phyloP scores from a whole-genome alignment of 306 rosid genomes.

The Carpinus viminea region DNA sequence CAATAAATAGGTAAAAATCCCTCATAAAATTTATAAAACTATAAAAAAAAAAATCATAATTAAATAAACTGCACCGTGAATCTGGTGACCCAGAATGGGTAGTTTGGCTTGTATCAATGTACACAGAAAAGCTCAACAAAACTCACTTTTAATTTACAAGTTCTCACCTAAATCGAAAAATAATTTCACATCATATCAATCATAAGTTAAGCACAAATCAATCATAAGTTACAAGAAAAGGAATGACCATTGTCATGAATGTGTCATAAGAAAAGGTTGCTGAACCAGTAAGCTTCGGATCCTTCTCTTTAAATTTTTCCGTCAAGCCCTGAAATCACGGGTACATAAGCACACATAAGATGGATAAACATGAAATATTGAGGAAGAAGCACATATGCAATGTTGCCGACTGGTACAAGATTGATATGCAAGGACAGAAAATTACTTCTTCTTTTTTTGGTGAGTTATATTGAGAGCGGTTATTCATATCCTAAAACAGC shows the following conservation, averaged over 20 bases:
- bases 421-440: too few species aligned
- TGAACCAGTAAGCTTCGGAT: constrained; percentile 54
- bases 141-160: background rate
- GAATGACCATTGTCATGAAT: constrained; percentile 79
- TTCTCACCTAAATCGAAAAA: background rate
- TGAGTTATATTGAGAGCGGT: too few species aligned
- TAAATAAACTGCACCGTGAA: background rate
- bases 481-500: too few species aligned
- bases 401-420: too few species aligned
- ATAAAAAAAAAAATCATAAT: background rate
- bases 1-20: too few species aligned
- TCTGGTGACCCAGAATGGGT: too few species aligned
- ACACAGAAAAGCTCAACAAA: background rate
- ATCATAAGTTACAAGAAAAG: constrained; percentile 76
- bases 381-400: background rate
- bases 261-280: constrained; percentile 64
- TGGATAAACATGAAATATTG: background rate
- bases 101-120: background rate
- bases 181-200: constrained; percentile 31
- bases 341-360: constrained; percentile 11
- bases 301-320: constrained; percentile 88
- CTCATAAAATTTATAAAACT: background rate
- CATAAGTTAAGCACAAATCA: constrained; percentile 52
- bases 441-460: too few species aligned
- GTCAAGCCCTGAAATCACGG: constrained; percentile 78